Base-by-base conservation (phyloP, 371 early-diverging fungal genomes). In the Syncephalis fuscata region DNA sequence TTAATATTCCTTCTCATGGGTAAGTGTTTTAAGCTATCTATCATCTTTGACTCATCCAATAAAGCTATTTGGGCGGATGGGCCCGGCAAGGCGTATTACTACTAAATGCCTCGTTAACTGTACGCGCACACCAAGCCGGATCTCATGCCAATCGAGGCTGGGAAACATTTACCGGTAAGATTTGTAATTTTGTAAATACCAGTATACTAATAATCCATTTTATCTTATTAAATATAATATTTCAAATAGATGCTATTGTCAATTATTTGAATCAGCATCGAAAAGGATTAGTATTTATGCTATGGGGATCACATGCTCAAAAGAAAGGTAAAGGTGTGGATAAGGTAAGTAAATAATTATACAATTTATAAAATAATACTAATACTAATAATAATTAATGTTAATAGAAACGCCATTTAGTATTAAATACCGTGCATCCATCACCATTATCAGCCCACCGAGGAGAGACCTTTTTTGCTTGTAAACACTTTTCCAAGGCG, bases 271-370 rank as follows among this genome's bases (percentile, higher is more conserved):
- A 75, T 58, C 65, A 72, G 16, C 63, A 67, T 25, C 64, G 69
- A 4, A 49, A 54, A 1, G 63, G 78, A 42, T 72, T 93, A 15
- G 98, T 96, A 37, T 99, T 99, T 66, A 78, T 99, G 65, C 71
- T 97, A n/a, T 97, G 98, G 98, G 99, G 99, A n/a, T 54, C 60
- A 3, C 71, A 80, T 62, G 93, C 95, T 10, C 81, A 85, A 52
- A 76, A 80, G 63, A 85, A 88, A 48, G 79, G 76, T 5, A 58
- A 64, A 0, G 55, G 56, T 26, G 71, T 83, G 24, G 67, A 71
- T 52, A 63, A 64, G 45, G 78, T 76, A 67, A 54, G 46, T 40
- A 17, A 17, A 39, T 44, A 48, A 21, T 61, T 53, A 11, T 50
- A n/a, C n/a, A 56, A 19, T 59, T 48, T 52, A 56, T 53, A 46